Evolutionary conservation across 805 yeast genomes (phyloP).

Genomic region (Kuraishia hungarica): DNA sequence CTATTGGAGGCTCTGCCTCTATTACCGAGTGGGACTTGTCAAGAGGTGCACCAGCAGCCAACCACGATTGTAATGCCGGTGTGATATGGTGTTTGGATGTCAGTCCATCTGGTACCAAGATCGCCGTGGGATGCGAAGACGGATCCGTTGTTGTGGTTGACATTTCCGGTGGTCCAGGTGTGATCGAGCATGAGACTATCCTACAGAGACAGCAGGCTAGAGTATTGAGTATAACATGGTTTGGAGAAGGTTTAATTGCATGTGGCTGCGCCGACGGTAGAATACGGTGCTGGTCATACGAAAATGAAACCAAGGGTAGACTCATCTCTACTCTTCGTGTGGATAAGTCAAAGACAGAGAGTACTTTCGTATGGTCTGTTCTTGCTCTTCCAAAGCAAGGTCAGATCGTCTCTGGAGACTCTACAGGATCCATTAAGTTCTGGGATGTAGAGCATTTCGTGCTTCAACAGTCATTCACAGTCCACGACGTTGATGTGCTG

Average conservation of each 20-base stretch:
- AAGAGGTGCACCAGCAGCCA: conserved; percentile 62
- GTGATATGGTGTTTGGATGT: conserved; percentile 84
- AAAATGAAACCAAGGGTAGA: conserved; percentile 42
- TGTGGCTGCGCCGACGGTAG: conserved; percentile 98
- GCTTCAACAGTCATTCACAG: conserved; percentile 68
- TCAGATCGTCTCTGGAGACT: conserved; percentile 92
- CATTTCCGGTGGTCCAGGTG: conserved; percentile 81
- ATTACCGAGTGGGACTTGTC: conserved; percentile 87
- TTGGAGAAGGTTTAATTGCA: conserved; percentile 50
- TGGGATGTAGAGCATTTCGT: conserved; percentile 84
- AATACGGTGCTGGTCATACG: conserved; percentile 69
- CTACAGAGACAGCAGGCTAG: conserved; percentile 81
- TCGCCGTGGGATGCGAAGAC: conserved; percentile 93
- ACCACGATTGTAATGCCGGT: conserved; percentile 88
- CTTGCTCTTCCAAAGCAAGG: conserved; percentile 48
- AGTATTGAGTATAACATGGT: conserved; percentile 75
- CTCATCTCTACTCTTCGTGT: conserved; percentile 83
- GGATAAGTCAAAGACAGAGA: conserved; percentile 77
- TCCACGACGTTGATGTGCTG: conserved; percentile 88
- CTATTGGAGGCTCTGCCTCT: conserved; percentile 88
- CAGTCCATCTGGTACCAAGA: conserved; percentile 46
- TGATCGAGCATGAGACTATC: conserved; percentile 64
- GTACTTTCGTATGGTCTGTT: conserved; percentile 89
- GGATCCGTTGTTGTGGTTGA: conserved; percentile 82
- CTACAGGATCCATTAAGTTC: conserved; percentile 86